phyloP scores from a whole-genome alignment of 768 basidiomycete species.

The Termitomyces sp. region DNA sequence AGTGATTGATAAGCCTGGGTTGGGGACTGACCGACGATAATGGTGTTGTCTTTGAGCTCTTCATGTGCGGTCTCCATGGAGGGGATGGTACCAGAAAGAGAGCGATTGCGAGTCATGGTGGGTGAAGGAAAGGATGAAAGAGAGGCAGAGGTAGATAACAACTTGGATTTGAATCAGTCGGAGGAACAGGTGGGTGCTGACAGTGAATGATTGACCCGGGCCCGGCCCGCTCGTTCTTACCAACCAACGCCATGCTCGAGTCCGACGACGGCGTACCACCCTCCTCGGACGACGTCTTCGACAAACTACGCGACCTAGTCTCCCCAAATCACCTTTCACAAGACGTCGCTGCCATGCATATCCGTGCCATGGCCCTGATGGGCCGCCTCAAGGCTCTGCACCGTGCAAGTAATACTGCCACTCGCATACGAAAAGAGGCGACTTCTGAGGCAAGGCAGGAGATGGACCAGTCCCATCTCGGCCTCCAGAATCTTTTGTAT shows the following conservation, averaged over 20 bases:
- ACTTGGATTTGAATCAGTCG: not conserved
- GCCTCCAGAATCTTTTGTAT: constrained; percentile 81
- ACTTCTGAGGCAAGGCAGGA: constrained; percentile 76
- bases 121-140: constrained; percentile 13
- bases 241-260: constrained; percentile 19
- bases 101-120: constrained; percentile 41
- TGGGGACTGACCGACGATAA: constrained; percentile 70
- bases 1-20: constrained; percentile 7
- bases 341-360: constrained; percentile 48
- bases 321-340: constrained; percentile 32
- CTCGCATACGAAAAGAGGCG: constrained; percentile 62
- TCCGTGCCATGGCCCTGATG: constrained; percentile 70
- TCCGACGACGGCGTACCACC: constrained; percentile 24
- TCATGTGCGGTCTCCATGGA: constrained; percentile 77
- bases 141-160: constrained; percentile 8
- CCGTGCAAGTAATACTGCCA: constrained; percentile 64
- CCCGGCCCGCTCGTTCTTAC: constrained; percentile 5
- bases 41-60: constrained; percentile 78
- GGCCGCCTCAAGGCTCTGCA: constrained; percentile 76
- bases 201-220: constrained; percentile 7
- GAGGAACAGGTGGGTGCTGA: constrained; percentile 12
- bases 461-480: constrained; percentile 87
- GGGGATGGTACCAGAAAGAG: constrained; percentile 79
- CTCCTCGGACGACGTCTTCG: constrained; percentile 47
- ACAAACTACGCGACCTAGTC: constrained; percentile 60